Base-by-base conservation (phyloP, 2,329 filamentous ascomycete genomes). In the Thelonectria discophora region DNA sequence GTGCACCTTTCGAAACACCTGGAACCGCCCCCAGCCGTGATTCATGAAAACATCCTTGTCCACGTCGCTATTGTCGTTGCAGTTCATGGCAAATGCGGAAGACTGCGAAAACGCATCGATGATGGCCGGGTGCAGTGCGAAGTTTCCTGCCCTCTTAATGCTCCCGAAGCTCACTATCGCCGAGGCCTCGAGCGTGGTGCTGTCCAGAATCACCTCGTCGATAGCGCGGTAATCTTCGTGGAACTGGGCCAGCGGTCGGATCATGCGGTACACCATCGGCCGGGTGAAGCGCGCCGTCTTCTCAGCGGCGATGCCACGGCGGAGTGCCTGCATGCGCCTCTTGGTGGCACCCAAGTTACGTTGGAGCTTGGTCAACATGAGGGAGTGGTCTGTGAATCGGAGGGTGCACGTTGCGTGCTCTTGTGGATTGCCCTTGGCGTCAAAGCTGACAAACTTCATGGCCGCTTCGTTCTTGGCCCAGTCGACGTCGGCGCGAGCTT, bases 71-170 rank as follows among this genome's bases (percentile, higher is more conserved):
- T 62, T 18, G 10, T 69, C 67, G 27, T 69, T 69, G 5, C 67
- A 69, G 52, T 69, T 69, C 67, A 69, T 69, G 7, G 67, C 57
- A n/a, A 69, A 69, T 1, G 67, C 67, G 5, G 67, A 69, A 0
- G 67, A 67, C 18, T 69, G 67, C 0, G 67, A 69, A 2, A 69
- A 51, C 1, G 67, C 55, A 10, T 69, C 67, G 4, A 69, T 69
- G 8, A 69, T 55, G 9, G 67, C 67, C 1, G 67, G 67, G 9
- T 69, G 67, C 9, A 65, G 68, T 20, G 68, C 63, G 17, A 61
- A 69, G 11, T 66, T 40, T 0, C 67, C 67, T 0, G 65, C 65
- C 0, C 63, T 65, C 37, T 69, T 66, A 0, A 69, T 56, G 0
- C 57, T 68, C 0, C 65, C 60, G 4, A 69, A 69, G 2, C 67